Evolutionary conservation across 2,329 filamentous ascomycete genomes (phyloP).

Genomic region (Trichoderma asperellum): DNA sequence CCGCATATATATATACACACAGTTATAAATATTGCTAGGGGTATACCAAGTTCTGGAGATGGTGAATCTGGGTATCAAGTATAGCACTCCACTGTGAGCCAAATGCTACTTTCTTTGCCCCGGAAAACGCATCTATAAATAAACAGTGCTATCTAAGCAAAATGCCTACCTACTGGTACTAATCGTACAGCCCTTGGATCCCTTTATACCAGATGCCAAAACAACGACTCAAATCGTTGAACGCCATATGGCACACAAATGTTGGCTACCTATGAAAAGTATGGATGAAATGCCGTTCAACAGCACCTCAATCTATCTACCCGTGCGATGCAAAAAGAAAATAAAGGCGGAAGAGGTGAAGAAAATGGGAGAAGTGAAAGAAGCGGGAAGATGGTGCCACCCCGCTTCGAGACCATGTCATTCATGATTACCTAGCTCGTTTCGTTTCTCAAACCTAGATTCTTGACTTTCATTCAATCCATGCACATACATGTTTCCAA

Average conservation of each 20-base stretch:
- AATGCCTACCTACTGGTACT: background rate
- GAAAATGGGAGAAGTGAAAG: background rate
- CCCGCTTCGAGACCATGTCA: constrained; percentile 13
- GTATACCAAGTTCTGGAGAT: background rate
- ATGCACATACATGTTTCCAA: constrained; percentile 12
- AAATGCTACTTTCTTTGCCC: background rate
- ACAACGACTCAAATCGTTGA: background rate
- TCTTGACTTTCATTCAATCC: constrained; percentile 21
- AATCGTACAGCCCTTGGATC: constrained; percentile 3
- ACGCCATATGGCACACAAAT: background rate
- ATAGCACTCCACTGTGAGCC: background rate
- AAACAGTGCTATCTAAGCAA: background rate
- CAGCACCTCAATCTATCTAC: constrained; percentile 16
- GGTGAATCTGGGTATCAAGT: background rate
- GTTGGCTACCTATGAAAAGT: background rate
- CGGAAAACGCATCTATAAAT: background rate
- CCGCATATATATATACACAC: background rate
- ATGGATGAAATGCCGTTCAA: constrained; percentile 5
- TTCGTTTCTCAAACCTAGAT: background rate
- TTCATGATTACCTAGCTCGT: constrained; percentile 16
- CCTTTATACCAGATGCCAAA: background rate
- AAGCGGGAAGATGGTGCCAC: background rate
- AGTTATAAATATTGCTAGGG: no score
- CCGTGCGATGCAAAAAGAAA: constrained; percentile 1
- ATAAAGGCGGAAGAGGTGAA: background rate